Evolutionary conservation across 106 monocot genomes (phyloP), one percentile per base, ranked within the genome.

Genomic region (Cymbidium sinense): DNA sequence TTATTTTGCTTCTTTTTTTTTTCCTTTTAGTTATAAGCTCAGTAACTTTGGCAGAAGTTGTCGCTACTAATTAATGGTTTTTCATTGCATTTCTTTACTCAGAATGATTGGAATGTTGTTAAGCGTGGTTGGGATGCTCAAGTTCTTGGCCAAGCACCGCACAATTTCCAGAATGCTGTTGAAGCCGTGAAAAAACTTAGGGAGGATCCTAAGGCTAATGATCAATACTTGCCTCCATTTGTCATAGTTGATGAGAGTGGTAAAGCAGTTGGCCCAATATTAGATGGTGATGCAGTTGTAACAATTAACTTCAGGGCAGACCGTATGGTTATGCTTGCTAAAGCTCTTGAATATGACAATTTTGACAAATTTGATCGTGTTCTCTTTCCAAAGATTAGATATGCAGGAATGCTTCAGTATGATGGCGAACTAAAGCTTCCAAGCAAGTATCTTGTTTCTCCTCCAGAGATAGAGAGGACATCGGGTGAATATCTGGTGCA

Each of bases 71-170:
- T n/a, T n/a, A n/a, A n/a, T n/a, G n/a, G n/a, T n/a, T n/a, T n/a
- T n/a, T n/a, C n/a, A n/a, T n/a, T 82, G 44, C 73, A n/a, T n/a
- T n/a, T n/a, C n/a, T n/a, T n/a, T n/a, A n/a, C n/a, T n/a, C n/a
- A 96, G 96, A 96, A 96, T 77, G 96, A 96, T 64, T 96, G 96
- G 96, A 76, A 71, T 41, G 96, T 96, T 34, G 91, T 96, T 39
- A 96, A 96, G 58, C 93, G 96, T 73, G 96, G 96, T 23, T 96
- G 96, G 96, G 91, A 96, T 87, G 93, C 96, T 65, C 96, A 96
- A 43, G 96, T 96, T 82, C 96, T 96, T 82, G 96, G 96, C 78
- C 88, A 94, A 83, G 96, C 96, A 73, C 96, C 96, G 17, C 80
- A 91, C 88, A 89, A 94, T 47, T 96, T 96, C 54, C 77, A 52